These are phyloP conservation scores for Heliosperma pusillum DNA, from an alignment of 148 eudicot genomes.

Conservation along the genomic window DNA sequence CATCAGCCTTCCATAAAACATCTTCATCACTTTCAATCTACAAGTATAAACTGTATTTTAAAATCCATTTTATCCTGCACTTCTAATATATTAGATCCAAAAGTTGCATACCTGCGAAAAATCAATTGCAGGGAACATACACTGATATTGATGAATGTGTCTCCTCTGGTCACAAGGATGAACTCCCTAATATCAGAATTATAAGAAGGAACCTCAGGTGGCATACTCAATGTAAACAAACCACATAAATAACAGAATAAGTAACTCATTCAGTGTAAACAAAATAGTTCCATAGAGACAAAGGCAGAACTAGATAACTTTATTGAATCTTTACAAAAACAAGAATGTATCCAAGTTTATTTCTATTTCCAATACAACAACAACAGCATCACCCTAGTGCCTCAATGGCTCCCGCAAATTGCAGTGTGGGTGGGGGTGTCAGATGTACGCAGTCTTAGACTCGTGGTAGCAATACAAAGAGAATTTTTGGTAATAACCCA, in stretches of 20 bases:
- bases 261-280: neutral
- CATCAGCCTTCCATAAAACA: conserved; percentile 68
- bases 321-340: neutral
- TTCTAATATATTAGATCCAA: neutral
- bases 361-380: neutral
- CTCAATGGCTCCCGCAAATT: too few species aligned
- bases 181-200: conserved; percentile 65
- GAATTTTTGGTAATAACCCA: too few species aligned
- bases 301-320: neutral
- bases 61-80: neutral
- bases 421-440: too few species aligned
- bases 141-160: conserved; percentile 64
- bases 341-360: neutral
- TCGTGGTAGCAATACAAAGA: too few species aligned
- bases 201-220: neutral
- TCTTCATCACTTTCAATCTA: conserved; percentile 93
- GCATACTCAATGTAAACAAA: neutral
- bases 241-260: neutral
- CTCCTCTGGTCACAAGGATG: conserved; percentile 96
- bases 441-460: too few species aligned
- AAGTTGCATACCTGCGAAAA: conserved; percentile 65
- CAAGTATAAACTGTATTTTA: conserved; percentile 17
- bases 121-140: conserved; percentile 83
- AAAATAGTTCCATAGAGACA: neutral
- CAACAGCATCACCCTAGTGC: too few species aligned